These are phyloP conservation scores for Lachnellula occidentalis DNA, from an alignment of 2,329 filamentous ascomycete genomes.

Conservation along the genomic window DNA sequence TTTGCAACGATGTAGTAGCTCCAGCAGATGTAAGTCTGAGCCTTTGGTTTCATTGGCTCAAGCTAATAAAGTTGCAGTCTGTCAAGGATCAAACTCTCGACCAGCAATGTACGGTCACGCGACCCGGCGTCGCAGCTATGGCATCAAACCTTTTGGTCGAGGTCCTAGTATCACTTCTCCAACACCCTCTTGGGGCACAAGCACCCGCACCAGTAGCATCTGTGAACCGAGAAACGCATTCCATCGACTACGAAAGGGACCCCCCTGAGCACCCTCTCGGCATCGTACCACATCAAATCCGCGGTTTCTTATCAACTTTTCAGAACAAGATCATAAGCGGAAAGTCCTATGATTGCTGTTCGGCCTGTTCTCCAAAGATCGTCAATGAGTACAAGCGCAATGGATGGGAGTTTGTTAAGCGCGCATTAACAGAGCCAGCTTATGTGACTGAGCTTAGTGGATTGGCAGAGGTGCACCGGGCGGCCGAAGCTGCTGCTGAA, in stretches of 20 bases:
- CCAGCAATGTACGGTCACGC: constrained; percentile 95
- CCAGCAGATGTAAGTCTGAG: constrained; percentile 72
- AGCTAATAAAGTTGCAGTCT: constrained; percentile 51
- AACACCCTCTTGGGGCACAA: constrained; percentile 69
- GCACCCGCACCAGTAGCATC: constrained; percentile 48
- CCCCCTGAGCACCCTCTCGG: constrained; percentile 56
- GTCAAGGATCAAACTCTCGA: constrained; percentile 93
- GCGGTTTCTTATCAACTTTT: constrained; percentile 70
- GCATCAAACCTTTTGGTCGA: constrained; percentile 90
- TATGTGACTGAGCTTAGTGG: constrained; percentile 75
- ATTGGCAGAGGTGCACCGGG: constrained; percentile 63
- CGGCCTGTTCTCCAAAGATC: constrained; percentile 69
- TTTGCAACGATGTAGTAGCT: constrained; percentile 96
- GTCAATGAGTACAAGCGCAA: constrained; percentile 60
- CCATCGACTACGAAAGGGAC: constrained; percentile 45
- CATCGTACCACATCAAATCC: constrained; percentile 73
- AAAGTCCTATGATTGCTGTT: constrained; percentile 73
- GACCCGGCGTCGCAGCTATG: constrained; percentile 86
- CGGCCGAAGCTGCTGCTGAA: constrained; percentile 43
- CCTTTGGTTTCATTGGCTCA: not conserved
- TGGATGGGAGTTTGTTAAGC: constrained; percentile 73
- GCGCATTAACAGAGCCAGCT: constrained; percentile 67
- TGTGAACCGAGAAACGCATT: constrained; percentile 31
- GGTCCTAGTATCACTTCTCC: constrained; percentile 77
- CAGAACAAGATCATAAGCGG: constrained; percentile 69